A percentile compares a stretch with the other conserved stretches of the same genome.
Evolutionary conservation across 2,329 filamentous ascomycete species (phyloP).

Genomic region (Aspergillus sp.): DNA sequence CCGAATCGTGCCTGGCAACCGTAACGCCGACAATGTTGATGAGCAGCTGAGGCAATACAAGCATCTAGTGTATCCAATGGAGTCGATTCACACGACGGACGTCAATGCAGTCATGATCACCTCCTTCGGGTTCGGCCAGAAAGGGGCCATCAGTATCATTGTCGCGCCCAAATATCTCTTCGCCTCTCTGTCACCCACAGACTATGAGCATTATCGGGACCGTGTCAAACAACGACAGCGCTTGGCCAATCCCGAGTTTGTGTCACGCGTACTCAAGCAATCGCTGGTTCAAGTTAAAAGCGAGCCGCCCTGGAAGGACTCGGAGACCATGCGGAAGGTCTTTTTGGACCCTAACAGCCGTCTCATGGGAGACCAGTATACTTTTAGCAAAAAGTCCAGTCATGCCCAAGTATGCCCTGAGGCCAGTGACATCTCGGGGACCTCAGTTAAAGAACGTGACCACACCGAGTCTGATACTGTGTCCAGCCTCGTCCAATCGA

Average conservation of each 20-base stretch:
- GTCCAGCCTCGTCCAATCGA: constrained; percentile 8
- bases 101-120: constrained; percentile 41
- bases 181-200: constrained; percentile 21
- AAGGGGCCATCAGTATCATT: constrained; percentile 40
- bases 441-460: neutral
- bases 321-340: constrained; percentile 10
- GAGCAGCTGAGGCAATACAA: constrained; percentile 25
- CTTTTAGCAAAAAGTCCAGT: neutral
- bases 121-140: constrained; percentile 49
- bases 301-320: constrained; percentile 14
- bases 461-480: neutral
- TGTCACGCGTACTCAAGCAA: constrained; percentile 13
- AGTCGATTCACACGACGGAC: constrained; percentile 19
- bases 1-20: constrained; percentile 88
- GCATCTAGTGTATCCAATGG: constrained; percentile 35
- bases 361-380: constrained; percentile 1
- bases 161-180: constrained; percentile 39
- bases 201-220: constrained; percentile 15
- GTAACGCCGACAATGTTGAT: constrained; percentile 95
- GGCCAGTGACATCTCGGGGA: no score
- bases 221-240: constrained; percentile 10
- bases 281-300: constrained; percentile 17
- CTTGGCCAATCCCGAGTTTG: constrained; percentile 7
- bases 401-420: no score
- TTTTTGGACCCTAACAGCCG: constrained; percentile 17